phyloP scores from a whole-genome alignment of 208 protist genomes.

The Hexamita inflata region DNA sequence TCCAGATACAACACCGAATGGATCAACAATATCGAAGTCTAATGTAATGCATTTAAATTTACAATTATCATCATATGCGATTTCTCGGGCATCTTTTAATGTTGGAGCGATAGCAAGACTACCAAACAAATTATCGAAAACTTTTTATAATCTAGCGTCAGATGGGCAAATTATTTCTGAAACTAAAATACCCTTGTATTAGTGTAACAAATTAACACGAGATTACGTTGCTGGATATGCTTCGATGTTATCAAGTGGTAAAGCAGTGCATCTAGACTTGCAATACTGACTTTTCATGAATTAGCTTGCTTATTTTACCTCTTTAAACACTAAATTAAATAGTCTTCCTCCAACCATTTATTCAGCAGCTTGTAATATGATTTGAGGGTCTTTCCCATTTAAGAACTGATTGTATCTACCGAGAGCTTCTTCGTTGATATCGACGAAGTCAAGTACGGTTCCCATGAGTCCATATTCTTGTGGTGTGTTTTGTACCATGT shows the following conservation, averaged over 20 bases:
- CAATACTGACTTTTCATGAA: slow-evolving; percentile 72
- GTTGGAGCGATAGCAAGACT: slow-evolving; percentile 73
- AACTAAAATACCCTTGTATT: too few relatives aligned
- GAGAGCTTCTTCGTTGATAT: background rate
- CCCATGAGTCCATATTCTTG: slow-evolving; percentile 11
- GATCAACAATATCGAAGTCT: slow-evolving; percentile 90
- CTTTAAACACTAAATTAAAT: slow-evolving; percentile 52
- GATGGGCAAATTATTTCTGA: too few relatives aligned
- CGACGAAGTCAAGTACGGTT: background rate
- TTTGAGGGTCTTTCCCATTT: slow-evolving; percentile 13
- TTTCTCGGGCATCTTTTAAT: slow-evolving; percentile 57
- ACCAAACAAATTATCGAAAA: slow-evolving; percentile 84
- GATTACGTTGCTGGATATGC: too few relatives aligned
- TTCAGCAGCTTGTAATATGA: slow-evolving; percentile 32
- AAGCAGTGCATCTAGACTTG: slow-evolving; percentile 74
- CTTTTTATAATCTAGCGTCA: too few relatives aligned
- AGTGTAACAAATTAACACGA: too few relatives aligned
- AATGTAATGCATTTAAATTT: slow-evolving; percentile 71
- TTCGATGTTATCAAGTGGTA: slow-evolving; percentile 93
- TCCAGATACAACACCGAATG: slow-evolving; percentile 78
- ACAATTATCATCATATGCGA: slow-evolving; percentile 57
- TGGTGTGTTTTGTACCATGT: background rate
- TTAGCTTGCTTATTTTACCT: slow-evolving; percentile 63
- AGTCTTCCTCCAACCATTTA: slow-evolving; percentile 25
- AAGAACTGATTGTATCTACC: background rate